These are phyloP conservation scores for Triglochin maritima DNA, from an alignment of 106 monocot genomes.

Conservation along the genomic window DNA sequence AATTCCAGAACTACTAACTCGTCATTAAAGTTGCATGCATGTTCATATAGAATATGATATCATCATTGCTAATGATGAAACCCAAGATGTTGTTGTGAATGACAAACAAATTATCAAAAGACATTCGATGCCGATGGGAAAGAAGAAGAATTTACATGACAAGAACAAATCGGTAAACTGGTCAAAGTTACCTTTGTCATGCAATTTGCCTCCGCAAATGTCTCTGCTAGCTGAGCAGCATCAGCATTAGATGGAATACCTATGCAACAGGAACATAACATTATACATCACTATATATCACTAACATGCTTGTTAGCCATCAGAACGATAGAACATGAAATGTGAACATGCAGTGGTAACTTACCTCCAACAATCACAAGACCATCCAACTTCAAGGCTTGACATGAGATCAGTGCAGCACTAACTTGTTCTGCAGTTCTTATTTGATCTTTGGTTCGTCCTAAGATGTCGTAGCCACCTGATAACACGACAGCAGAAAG, in stretches of 20 bases:
- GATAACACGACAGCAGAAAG: background rate
- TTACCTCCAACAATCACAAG: conserved; percentile 74
- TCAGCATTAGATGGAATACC: conserved; percentile 69
- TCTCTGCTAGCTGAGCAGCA: conserved; percentile 83
- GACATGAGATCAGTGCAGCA: conserved; percentile 57
- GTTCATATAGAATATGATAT: no score
- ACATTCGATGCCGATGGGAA: background rate
- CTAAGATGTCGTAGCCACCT: conserved; percentile 82
- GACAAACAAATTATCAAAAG: no score
- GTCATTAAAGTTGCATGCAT: no score
- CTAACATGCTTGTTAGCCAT: background rate
- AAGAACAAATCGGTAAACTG: background rate
- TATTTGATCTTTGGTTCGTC: conserved; percentile 72
- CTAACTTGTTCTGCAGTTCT: conserved; percentile 70
- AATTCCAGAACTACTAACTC: background rate
- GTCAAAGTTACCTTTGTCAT: conserved; percentile 39
- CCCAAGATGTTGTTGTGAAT: no score
- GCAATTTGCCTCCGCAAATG: conserved; percentile 55
- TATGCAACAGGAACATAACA: conserved; percentile 8
- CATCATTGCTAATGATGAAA: no score
- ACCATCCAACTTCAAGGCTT: conserved; percentile 53
- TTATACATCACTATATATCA: background rate
- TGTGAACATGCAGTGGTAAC: background rate
- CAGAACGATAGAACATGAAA: background rate
- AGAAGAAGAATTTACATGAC: background rate